Base-by-base conservation (phyloP, 106 monocot species). In the Allium cepa region DNA sequence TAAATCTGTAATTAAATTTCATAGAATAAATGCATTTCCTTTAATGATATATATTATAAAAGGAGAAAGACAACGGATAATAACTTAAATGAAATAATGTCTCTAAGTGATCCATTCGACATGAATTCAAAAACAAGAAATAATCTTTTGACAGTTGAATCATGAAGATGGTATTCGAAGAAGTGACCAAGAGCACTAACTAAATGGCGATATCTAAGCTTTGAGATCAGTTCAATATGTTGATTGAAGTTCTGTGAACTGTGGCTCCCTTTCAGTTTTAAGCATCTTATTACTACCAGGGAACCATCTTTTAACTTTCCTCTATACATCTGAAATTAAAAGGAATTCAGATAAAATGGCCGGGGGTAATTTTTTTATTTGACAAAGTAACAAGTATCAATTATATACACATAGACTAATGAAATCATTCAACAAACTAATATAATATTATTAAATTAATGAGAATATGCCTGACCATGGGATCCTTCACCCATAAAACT, bases 171-270 rank as follows among this genome's bases (percentile, higher is more conserved):
- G 67, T 85, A 88, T 76, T 92, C 97, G 52, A 92, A 92, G 84
- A 92, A 92, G 47, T 99, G 97, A 9, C 97, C 97, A 60, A 99
- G 84, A 60, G 91, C 84, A 58, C 97, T 99, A 53, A 87, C 81
- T 68, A 99, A 75, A 78, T 99, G 86, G 26, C 79, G 81, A 77
- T 99, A 92, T 57, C 97, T 87, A n/a, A 99, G 92, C 80, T 90
- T 99, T 3, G 97, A 82, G 50, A 92, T 81, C 45, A 87, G 76
- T 70, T 99, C 92, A 50, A 99, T 92, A 66, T 92, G 81, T 11
- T 67, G 84, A 59, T 72, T 84, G 62, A 92, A 82, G 70, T 73
- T 87, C 57, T 80, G 88, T 17, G 84, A 75, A 62, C 49, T 67
- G 13, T 88, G 85, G 59, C 76, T 76, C 58, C 67, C 86, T 70